Base-by-base conservation (phyloP, 1,284 basidiomycete genomes). In the Laetiporus sulphureus region DNA sequence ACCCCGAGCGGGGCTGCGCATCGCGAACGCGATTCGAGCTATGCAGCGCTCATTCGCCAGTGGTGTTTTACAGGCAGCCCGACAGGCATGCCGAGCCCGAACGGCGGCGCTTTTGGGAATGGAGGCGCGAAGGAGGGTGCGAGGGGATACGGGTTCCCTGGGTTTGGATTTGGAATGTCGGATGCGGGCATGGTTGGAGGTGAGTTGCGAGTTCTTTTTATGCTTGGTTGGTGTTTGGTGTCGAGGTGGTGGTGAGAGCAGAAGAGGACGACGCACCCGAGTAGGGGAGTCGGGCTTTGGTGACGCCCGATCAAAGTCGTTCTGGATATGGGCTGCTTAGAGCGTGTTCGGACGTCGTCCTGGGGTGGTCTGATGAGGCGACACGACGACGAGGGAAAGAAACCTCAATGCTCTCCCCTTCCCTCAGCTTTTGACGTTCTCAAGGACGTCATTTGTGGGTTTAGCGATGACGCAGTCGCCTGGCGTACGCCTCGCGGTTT, bases 41-140 rank as follows among this genome's bases (percentile, higher is more conserved):
- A 83, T 48, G 71, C 81, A 42, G 75, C 78, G 25, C 72, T 84
- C 46, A 71, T 84, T 40, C 56, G 66, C 42, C 73, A 81, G 56
- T 84, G 82, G 82, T 84, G 82, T 58, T 84, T 84, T 56, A 78
- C 78, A 18, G 69, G 73, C 49, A 56, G 42, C 20, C 36, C 42
- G 1, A 13, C 47, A 27, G 32, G 38, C 20, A 41, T 27, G 8
- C 20, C 39, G 21, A 33, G 21, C 12, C 37, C 36, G 12, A 12
- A 40, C 10, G 20, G 38, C 41, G 13, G 42, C 39, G n/a, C 43
- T 29, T 4, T 39, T 31, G 31, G 23, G 40, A 13, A 15, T 38
- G 11, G 16, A 30, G 31, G 31, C 36, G 32, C 11, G 36, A 25
- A 36, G 22, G 42, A 40, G 13, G 22, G 42, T 8, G 34, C 36